A percentile compares a stretch with the other conserved stretches of the same genome.
Conservation (phyloP, 768 basidiomycete genomes). For the Psilocybe cubensis region DNA sequence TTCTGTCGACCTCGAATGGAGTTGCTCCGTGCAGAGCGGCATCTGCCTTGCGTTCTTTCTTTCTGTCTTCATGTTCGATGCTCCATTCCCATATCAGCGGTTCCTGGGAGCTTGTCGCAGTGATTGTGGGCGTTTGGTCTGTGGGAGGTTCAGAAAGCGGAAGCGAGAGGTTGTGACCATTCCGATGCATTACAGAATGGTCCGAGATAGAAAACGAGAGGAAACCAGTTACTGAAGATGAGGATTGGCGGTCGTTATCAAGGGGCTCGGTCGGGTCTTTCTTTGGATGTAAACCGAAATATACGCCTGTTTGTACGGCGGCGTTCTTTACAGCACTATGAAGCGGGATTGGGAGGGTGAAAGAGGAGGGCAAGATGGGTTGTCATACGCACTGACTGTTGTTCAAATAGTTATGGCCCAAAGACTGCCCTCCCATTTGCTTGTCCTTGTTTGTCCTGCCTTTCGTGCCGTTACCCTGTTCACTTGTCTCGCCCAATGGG, state of each 20-base stretch:
- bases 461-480: conserved; percentile 20
- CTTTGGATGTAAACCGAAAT: background rate
- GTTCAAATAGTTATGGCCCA: conserved; percentile 12
- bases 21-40: conserved; percentile 60
- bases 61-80: conserved; percentile 70
- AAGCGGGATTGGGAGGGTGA: conserved; percentile 3
- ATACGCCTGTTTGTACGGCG: conserved; percentile 1
- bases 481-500: conserved; percentile 17
- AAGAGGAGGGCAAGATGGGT: conserved; percentile 12
- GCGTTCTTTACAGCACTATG: conserved; percentile 1
- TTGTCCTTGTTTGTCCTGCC: conserved; percentile 24
- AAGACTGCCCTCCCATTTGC: conserved; percentile 17
- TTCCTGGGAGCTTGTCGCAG: conserved; percentile 15
- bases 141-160: conserved; percentile 11
- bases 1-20: conserved; percentile 78
- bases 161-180: conserved; percentile 27
- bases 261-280: conserved; percentile 26
- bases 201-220: conserved; percentile 14
- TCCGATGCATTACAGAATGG: conserved; percentile 36
- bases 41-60: conserved; percentile 65
- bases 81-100: conserved; percentile 72
- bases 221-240: conserved; percentile 4
- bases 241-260: conserved; percentile 20
- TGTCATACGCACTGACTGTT: conserved; percentile 19
- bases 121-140: conserved; percentile 1